Percentiles rank a stretch among this genome's conserved stretches.
Conservation (phyloP, 202 grass and related monocot genomes). For the Digitaria exilis region DNA sequence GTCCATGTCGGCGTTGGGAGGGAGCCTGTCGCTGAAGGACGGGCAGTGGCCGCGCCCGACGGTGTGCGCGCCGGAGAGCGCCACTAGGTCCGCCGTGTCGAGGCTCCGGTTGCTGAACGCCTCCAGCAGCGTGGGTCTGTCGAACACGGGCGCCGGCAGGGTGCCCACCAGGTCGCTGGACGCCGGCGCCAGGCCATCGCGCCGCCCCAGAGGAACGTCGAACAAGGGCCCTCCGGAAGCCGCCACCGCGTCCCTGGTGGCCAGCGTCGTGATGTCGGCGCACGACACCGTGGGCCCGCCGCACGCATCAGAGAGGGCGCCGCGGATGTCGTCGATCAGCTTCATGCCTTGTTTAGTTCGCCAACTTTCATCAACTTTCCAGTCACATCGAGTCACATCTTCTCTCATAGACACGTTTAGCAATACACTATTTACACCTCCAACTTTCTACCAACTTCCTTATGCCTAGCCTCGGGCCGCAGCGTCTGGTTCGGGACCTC, state of each 20-base stretch:
- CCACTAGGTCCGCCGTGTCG: constrained; percentile 57
- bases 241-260: constrained; percentile 58
- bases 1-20: constrained; percentile 40
- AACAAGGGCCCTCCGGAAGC: constrained; percentile 56
- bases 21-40: constrained; percentile 48
- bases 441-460: too few relatives aligned
- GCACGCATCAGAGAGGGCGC: constrained; percentile 33
- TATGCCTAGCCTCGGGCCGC: constrained; percentile 43
- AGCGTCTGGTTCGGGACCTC: constrained; percentile 49
- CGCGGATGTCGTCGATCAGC: constrained; percentile 61
- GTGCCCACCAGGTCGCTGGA: neutral
- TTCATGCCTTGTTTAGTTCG: too few relatives aligned
- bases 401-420: too few relatives aligned
- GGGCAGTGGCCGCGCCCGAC: constrained; percentile 58
- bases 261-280: constrained; percentile 51
- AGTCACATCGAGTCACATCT: too few relatives aligned
- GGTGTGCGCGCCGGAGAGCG: constrained; percentile 81
- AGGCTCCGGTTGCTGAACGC: constrained; percentile 44
- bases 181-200: constrained; percentile 46
- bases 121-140: constrained; percentile 27
- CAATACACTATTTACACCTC: too few relatives aligned
- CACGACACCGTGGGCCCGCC: constrained; percentile 56
- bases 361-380: too few relatives aligned
- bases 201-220: constrained; percentile 62
- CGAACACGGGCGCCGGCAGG: constrained; percentile 43